phyloP scores from a whole-genome alignment of 192 early-diverging fungal genomes.

The Coemansia sp. region DNA sequence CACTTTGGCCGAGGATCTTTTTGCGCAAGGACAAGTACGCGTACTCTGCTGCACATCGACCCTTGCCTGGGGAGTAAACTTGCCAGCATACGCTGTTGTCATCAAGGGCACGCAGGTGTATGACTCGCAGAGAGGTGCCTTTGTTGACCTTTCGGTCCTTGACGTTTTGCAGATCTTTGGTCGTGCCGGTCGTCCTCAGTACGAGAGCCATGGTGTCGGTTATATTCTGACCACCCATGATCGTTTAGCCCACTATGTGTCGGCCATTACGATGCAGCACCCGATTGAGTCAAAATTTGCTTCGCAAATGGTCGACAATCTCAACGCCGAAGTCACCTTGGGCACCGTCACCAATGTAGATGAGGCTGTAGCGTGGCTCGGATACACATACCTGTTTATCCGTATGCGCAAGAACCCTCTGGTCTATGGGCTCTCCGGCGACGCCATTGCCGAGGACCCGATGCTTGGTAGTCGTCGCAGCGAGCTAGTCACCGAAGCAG shows the following conservation, averaged over 20 bases:
- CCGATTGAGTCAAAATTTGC: conserved; percentile 96
- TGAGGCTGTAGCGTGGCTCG: conserved; percentile 95
- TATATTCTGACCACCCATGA: conserved; percentile 94
- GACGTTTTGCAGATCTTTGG: conserved; percentile 99
- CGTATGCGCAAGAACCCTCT: conserved; percentile 96
- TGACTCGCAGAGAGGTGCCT: conserved; percentile 87
- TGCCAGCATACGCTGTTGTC: conserved; percentile 96
- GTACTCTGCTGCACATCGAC: conserved; percentile 97
- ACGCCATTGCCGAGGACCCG: conserved; percentile 75
- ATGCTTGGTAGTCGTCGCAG: conserved; percentile 71
- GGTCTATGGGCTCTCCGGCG: conserved; percentile 83
- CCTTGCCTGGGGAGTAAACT: conserved; percentile 98
- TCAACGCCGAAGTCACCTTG: conserved; percentile 95
- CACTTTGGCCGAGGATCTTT: conserved; percentile 80
- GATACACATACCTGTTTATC: conserved; percentile 95
- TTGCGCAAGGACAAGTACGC: conserved; percentile 74
- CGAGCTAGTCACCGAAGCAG: conserved; percentile 78
- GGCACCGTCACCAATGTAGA: conserved; percentile 94
- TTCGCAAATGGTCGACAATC: conserved; percentile 80
- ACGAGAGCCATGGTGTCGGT: conserved; percentile 90
- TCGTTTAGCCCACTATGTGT: conserved; percentile 88
- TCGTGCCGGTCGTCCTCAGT: conserved; percentile 92
- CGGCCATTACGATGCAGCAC: conserved; percentile 91
- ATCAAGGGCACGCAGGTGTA: conserved; percentile 99
- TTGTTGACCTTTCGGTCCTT: conserved; percentile 91